Base-by-base conservation (phyloP, 805 yeast genomes). In the Candida argentea region DNA sequence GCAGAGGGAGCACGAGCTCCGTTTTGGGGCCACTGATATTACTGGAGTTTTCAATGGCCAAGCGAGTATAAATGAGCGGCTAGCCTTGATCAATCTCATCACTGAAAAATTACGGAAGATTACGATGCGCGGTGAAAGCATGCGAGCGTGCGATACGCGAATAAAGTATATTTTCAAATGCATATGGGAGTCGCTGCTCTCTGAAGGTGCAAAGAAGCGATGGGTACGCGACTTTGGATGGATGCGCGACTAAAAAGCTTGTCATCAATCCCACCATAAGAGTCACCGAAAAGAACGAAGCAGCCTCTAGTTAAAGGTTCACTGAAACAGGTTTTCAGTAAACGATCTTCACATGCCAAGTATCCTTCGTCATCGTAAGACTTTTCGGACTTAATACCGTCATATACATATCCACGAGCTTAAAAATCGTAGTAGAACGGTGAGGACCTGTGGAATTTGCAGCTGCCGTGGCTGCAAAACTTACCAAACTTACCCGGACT, bases 141-240 rank as follows among this genome's bases (percentile, higher is more conserved):
- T 29, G 6, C 22, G 14, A 17, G 31, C 23, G 29, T 16, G 20
- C 11, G 28, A 27, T 9, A 32, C 39, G 3, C 35, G 35, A 18
- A 31, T 44, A 10, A 27, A 29, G 8, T 18, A 24, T 6, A 38
- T 51, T 5, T 48, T 51, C 22, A 25, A 28, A 3, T 26, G 38
- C 4, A 38, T 51, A 12, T 34, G 42, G 4, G 30, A 37, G 16
- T 46, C 52, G 13, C 38, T 41, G 37, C 31, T 40, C 6, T 39
- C 38, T 9, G 29, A 34, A 5, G 39, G 36, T 7, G 30, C 35
- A 4, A 50, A 50, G 27, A 14, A 9, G 4, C 31, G 35, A 10
- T 53, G 57, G 56, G 30, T 16, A 14, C 13, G 16, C 5, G 28
- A 34, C 20, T 43, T 43, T 25, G 25, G 24, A 6, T 43, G 48